Evolutionary conservation across 2,329 filamentous ascomycete genomes (phyloP).

Genomic region (Lasiodiplodia gonubiensis): DNA sequence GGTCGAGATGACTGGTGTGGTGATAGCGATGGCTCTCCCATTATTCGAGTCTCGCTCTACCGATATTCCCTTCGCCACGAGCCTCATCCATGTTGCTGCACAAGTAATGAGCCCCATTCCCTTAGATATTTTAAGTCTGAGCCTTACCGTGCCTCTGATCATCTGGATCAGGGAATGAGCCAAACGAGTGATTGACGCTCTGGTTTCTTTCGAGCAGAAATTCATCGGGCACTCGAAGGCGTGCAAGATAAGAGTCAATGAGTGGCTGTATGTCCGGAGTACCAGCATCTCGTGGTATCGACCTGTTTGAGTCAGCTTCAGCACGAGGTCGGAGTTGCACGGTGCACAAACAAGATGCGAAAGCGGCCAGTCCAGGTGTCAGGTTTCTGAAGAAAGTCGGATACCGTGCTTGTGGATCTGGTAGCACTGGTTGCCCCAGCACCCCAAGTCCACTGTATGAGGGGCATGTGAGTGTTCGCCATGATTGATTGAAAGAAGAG

Average conservation of each 20-base stretch:
- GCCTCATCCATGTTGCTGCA: conserved; percentile 6
- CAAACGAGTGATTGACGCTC: background rate
- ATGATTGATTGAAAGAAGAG: background rate
- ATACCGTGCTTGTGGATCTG: background rate
- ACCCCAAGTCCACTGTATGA: background rate
- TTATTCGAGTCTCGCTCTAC: background rate
- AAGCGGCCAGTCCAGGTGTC: background rate
- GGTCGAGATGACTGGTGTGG: background rate
- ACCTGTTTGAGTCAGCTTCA: background rate
- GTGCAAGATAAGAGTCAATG: background rate
- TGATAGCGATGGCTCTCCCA: background rate
- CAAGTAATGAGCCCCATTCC: background rate
- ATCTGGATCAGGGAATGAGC: background rate
- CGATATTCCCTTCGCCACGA: background rate
- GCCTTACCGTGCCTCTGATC: background rate
- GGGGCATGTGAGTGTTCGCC: background rate
- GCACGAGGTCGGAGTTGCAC: background rate
- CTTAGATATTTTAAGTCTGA: background rate
- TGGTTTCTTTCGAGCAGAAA: conserved; percentile 2
- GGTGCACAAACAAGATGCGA: background rate
- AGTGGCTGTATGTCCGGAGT: background rate
- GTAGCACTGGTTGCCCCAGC: background rate
- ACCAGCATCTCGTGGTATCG: background rate
- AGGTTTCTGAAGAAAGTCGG: background rate
- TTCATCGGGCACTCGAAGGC: background rate